These are phyloP conservation scores for Stagonosporopsis vannaccii DNA, from an alignment of 2,329 filamentous ascomycete species.

Conservation along the genomic window DNA sequence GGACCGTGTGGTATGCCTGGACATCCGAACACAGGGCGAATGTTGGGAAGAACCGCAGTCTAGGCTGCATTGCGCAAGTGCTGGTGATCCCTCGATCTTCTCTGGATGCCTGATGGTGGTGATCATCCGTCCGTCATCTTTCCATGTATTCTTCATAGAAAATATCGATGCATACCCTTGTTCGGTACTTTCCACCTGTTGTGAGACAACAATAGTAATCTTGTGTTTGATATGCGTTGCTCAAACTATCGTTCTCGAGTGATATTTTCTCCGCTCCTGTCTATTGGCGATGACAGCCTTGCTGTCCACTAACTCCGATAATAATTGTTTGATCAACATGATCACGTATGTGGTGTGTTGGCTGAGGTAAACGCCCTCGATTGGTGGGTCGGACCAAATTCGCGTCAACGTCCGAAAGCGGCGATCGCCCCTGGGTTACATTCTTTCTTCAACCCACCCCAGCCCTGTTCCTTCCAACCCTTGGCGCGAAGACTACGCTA, in stretches of 20 bases:
- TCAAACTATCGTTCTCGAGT: background rate
- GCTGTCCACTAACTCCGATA: background rate
- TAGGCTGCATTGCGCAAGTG: background rate
- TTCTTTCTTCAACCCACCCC: background rate
- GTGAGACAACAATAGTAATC: background rate
- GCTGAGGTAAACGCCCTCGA: background rate
- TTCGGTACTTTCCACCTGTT: background rate
- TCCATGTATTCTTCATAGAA: background rate
- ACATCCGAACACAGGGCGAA: background rate
- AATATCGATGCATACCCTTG: background rate
- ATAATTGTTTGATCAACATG: background rate
- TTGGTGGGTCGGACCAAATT: slow-evolving; percentile 8
- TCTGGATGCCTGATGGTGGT: background rate
- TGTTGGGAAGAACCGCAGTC: background rate
- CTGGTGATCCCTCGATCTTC: background rate
- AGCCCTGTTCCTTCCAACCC: background rate
- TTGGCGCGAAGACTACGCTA: background rate
- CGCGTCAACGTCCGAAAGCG: slow-evolving; percentile 15
- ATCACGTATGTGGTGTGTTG: background rate
- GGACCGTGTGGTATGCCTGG: background rate
- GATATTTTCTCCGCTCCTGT: background rate
- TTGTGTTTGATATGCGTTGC: background rate
- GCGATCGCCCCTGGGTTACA: slow-evolving; percentile 1
- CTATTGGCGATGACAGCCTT: background rate
- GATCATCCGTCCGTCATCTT: background rate